These are phyloP conservation scores for Naganishia kalamii DNA, from an alignment of 768 basidiomycete genomes.

Conservation along the genomic window DNA sequence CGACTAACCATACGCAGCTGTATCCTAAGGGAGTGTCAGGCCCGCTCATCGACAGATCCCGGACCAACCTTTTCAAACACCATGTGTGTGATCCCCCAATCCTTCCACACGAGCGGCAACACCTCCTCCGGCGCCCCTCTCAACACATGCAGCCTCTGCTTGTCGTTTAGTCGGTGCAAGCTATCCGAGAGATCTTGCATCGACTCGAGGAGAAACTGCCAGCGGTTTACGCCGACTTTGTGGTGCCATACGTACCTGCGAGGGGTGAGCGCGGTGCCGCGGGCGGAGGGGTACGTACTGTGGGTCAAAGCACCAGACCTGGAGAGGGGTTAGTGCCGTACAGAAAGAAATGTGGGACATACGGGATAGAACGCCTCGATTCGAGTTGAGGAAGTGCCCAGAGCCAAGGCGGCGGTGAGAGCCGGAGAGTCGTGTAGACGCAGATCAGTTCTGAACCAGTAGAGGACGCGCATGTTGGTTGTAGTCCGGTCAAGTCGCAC, in stretches of 20 bases:
- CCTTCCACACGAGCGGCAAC: slow-evolving; percentile 38
- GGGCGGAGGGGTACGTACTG: slow-evolving; percentile 17
- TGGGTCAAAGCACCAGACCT: slow-evolving; percentile 43
- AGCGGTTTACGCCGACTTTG: slow-evolving; percentile 45
- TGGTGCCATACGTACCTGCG: slow-evolving; percentile 39
- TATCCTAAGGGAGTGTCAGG: background rate
- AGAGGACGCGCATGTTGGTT: slow-evolving; percentile 33
- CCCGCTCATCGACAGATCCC: background rate
- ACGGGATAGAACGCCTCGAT: slow-evolving; percentile 35
- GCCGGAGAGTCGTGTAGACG: slow-evolving; percentile 45
- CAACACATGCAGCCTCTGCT: slow-evolving; percentile 43
- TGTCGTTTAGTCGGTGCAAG: slow-evolving; percentile 37
- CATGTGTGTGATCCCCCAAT: slow-evolving; percentile 48
- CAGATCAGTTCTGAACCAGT: slow-evolving; percentile 48
- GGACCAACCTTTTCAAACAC: slow-evolving; percentile 41
- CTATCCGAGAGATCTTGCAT: slow-evolving; percentile 39
- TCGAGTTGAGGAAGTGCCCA: background rate
- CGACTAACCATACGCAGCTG: slow-evolving; percentile 12
- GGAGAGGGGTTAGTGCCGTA: background rate
- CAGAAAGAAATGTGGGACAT: background rate
- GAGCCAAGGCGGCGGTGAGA: slow-evolving; percentile 30
- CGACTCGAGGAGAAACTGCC: slow-evolving; percentile 37
- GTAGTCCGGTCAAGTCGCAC: too few species aligned
- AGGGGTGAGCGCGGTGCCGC: background rate
- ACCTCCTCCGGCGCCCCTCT: slow-evolving; percentile 43